Evolutionary conservation across 1,284 basidiomycete genomes (phyloP).

Genomic region (Sanghuangporus baumii): DNA sequence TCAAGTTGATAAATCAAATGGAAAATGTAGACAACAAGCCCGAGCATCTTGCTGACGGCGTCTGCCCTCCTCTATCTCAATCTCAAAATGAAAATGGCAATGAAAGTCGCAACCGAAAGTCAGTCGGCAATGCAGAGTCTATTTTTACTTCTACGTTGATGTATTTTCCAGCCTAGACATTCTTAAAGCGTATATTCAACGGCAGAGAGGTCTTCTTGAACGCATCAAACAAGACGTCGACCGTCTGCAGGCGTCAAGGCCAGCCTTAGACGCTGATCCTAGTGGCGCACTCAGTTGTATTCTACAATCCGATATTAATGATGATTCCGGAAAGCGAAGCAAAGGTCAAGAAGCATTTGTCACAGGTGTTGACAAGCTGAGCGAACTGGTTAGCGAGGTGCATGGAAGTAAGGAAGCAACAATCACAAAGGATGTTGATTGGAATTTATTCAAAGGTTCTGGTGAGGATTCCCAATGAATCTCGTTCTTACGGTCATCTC

Average conservation of each 20-base stretch:
- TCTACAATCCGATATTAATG: constrained; percentile 9
- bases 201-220: constrained; percentile 19
- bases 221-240: constrained; percentile 19
- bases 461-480: constrained; percentile 1
- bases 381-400: constrained; percentile 12
- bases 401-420: neutral
- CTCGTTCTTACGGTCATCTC: neutral
- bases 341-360: neutral
- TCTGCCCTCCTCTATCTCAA: neutral
- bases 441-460: constrained; percentile 18
- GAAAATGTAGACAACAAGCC: constrained; percentile 3
- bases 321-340: neutral
- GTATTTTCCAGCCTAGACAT: constrained; percentile 19
- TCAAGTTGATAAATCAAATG: constrained; percentile 5
- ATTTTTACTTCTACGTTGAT: neutral
- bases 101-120: constrained; percentile 8
- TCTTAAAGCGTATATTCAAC: constrained; percentile 19
- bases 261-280: constrained; percentile 13
- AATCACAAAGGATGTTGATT: constrained; percentile 19
- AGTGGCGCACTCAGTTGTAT: constrained; percentile 12
- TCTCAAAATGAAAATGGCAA: constrained; percentile 8
- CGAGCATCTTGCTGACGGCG: neutral
- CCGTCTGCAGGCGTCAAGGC: constrained; percentile 14
- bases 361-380: constrained; percentile 3
- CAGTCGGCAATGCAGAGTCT: neutral